phyloP scores from a whole-genome alignment of 306 rosid species.

The Styphnolobium japonicum region DNA sequence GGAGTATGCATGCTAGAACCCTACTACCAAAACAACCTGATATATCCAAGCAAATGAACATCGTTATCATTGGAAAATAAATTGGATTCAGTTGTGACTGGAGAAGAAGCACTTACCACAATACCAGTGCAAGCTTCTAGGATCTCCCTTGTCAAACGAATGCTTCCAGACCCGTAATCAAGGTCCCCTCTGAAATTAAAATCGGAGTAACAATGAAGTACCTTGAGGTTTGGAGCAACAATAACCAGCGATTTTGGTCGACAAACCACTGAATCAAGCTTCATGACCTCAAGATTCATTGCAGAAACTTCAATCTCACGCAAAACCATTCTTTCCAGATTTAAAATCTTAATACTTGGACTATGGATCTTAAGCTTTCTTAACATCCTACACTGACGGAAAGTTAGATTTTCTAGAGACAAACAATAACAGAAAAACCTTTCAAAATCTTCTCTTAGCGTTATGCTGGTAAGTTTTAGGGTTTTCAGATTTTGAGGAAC shows the following conservation, averaged over 20 bases:
- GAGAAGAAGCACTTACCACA: no score
- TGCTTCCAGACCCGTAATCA: no score
- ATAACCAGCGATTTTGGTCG: not conserved
- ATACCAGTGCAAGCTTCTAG: no score
- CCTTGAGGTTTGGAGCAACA: not conserved
- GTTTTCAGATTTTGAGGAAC: not conserved
- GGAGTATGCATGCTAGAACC: no score
- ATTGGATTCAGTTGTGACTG: no score
- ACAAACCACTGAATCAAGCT: not conserved
- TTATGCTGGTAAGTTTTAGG: not conserved
- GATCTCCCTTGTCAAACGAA: no score
- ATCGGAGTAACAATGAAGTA: no score
- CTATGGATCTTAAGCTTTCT: not conserved
- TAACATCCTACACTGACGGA: not conserved
- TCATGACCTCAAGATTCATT: not conserved
- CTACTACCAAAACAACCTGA: no score
- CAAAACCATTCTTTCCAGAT: not conserved
- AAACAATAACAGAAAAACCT: not conserved
- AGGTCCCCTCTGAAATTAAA: no score
- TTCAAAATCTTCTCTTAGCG: not conserved
- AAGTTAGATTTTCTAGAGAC: not conserved
- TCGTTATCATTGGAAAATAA: no score
- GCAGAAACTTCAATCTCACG: not conserved
- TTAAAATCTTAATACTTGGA: not conserved
- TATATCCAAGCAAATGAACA: no score